Conservation (phyloP, 1,284 basidiomycete species). For the Sphagnurus paluster region DNA sequence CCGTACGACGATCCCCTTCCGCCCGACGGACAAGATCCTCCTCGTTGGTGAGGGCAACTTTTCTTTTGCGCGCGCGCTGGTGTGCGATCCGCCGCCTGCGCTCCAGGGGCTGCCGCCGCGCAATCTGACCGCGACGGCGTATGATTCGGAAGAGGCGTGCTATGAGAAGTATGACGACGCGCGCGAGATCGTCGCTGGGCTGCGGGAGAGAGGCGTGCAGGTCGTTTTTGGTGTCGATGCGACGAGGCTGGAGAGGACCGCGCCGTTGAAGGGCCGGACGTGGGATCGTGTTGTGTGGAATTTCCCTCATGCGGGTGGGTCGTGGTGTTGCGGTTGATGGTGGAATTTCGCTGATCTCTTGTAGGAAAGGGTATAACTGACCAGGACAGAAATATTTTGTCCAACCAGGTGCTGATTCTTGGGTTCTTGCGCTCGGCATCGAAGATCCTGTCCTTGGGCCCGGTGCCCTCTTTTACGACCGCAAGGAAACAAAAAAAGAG, state of each 20-base stretch:
- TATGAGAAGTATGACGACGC: conserved; percentile 87
- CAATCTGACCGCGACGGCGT: conserved; percentile 86
- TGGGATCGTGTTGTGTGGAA: conserved; percentile 93
- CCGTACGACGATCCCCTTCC: conserved; percentile 72
- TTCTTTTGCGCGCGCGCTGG: conserved; percentile 83
- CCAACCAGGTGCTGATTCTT: conserved; percentile 89
- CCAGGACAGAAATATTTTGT: conserved; percentile 90
- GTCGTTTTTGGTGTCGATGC: conserved; percentile 89
- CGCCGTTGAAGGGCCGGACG: conserved; percentile 52
- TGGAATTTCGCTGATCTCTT: conserved; percentile 7
- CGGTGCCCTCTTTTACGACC: conserved; percentile 43
- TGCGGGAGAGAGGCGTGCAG: conserved; percentile 64
- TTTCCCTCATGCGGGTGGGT: conserved; percentile 92
- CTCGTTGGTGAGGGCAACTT: conserved; percentile 97
- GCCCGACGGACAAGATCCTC: conserved; percentile 74
- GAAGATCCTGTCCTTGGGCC: conserved; percentile 61
- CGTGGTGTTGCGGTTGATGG: no score
- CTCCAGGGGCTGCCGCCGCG: conserved; percentile 58
- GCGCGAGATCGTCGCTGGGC: conserved; percentile 52
- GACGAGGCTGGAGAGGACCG: conserved; percentile 65
- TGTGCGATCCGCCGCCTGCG: conserved; percentile 51
- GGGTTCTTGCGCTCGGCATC: conserved; percentile 81
- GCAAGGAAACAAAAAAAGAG: conserved; percentile 45
- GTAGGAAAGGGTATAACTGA: conserved; percentile 91
- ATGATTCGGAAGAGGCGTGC: conserved; percentile 80